These are phyloP conservation scores for Boeremia lycopersici DNA, from an alignment of 2,329 filamentous ascomycete genomes.

Conservation along the genomic window DNA sequence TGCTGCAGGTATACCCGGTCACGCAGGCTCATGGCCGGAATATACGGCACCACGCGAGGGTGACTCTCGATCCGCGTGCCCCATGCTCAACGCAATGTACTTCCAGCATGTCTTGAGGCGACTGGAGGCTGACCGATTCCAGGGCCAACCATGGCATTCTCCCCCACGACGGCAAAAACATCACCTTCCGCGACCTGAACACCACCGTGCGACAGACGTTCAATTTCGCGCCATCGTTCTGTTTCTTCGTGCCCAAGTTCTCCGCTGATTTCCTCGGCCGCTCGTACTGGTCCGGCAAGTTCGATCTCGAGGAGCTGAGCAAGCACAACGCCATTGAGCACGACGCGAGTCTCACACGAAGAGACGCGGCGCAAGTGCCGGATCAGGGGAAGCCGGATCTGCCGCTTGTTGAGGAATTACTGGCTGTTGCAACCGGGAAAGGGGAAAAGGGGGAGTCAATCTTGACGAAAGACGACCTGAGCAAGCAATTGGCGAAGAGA, in stretches of 20 bases:
- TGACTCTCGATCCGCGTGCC: slow-evolving; percentile 37
- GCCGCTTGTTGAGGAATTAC: slow-evolving; percentile 43
- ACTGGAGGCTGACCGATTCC: slow-evolving; percentile 6
- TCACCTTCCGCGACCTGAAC: slow-evolving; percentile 39
- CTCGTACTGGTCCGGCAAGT: slow-evolving; percentile 24
- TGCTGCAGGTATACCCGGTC: slow-evolving; percentile 42
- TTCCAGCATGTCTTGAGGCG: neutral
- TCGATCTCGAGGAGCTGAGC: slow-evolving; percentile 41
- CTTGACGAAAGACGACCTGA: slow-evolving; percentile 48
- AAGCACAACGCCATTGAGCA: slow-evolving; percentile 45
- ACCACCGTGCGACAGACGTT: slow-evolving; percentile 32
- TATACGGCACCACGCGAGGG: slow-evolving; percentile 46
- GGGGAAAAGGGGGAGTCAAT: slow-evolving; percentile 40
- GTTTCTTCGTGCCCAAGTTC: slow-evolving; percentile 39
- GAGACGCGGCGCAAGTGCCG: slow-evolving; percentile 40
- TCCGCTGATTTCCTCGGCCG: slow-evolving; percentile 31
- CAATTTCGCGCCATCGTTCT: slow-evolving; percentile 42
- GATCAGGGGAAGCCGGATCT: slow-evolving; percentile 49
- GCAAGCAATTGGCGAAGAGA: slow-evolving; percentile 39
- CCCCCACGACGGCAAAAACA: slow-evolving; percentile 39
- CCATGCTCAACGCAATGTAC: slow-evolving; percentile 35
- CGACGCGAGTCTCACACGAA: slow-evolving; percentile 41
- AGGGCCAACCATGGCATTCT: slow-evolving; percentile 43
- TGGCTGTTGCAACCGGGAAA: slow-evolving; percentile 47
- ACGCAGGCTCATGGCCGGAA: slow-evolving; percentile 46